phyloP scores from a whole-genome alignment of 1,284 basidiomycete species.

The Puccinia polysora region DNA sequence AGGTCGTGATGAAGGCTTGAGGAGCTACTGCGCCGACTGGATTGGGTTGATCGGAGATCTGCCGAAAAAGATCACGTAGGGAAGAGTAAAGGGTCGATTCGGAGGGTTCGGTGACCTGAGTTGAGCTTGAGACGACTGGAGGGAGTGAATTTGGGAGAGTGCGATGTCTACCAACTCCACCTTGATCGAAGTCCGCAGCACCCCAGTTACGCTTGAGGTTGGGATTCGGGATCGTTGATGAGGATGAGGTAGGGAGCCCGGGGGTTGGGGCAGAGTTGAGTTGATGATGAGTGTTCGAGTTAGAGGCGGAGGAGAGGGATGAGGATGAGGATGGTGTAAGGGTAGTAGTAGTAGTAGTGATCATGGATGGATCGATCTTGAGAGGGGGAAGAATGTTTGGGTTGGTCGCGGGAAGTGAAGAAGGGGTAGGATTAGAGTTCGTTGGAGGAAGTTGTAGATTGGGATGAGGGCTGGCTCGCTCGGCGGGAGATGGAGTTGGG shows the following conservation, averaged over 20 bases:
- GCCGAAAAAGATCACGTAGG: constrained; percentile 78
- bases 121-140: neutral
- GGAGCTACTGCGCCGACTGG: constrained; percentile 75
- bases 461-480: neutral
- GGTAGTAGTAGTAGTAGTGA: too few species aligned
- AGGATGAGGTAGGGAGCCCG: neutral
- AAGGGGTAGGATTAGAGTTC: neutral
- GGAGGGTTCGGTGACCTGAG: neutral
- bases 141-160: too few species aligned
- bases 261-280: neutral
- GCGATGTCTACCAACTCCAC: constrained; percentile 30
- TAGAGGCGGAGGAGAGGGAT: too few species aligned
- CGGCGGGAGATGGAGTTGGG: too few species aligned
- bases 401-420: neutral
- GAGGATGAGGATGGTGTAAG: too few species aligned
- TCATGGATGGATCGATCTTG: constrained; percentile 3
- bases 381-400: neutral
- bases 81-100: constrained; percentile 70
- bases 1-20: constrained; percentile 79
- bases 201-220: constrained; percentile 34
- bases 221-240: neutral
- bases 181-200: constrained; percentile 39
- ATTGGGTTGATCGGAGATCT: constrained; percentile 61
- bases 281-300: neutral
- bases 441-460: neutral